Conservation (phyloP, 179 eudicot species). For the Vitellaria paradoxa region DNA sequence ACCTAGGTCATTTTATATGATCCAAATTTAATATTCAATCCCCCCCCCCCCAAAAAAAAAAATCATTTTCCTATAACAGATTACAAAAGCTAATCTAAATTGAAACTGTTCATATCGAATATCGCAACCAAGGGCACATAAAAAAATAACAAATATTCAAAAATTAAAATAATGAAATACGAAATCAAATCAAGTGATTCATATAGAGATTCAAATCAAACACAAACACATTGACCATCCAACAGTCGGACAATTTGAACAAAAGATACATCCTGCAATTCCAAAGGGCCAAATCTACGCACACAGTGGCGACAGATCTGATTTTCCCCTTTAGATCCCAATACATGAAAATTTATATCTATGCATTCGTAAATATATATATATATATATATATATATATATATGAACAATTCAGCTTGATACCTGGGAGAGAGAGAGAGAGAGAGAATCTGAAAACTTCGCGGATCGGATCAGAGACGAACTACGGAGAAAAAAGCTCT, state of each 20-base stretch:
- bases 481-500: neutral
- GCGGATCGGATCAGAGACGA: slow-evolving; percentile 7
- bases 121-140: no score
- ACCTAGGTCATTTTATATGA: no score
- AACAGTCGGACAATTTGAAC: neutral
- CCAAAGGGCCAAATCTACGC: neutral
- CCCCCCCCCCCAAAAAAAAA: no score
- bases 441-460: neutral
- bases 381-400: neutral
- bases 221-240: neutral
- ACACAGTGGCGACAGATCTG: neutral
- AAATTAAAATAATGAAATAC: neutral
- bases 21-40: no score
- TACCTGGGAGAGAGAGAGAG: neutral
- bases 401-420: neutral
- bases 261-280: neutral
- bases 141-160: no score
- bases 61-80: no score
- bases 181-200: neutral
- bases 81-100: no score
- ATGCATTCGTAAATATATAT: no score
- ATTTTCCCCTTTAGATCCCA: neutral
- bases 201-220: neutral
- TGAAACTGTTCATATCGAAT: no score
- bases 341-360: neutral